Conservation (phyloP, 768 basidiomycete species). For the Trametopsis cervina region DNA sequence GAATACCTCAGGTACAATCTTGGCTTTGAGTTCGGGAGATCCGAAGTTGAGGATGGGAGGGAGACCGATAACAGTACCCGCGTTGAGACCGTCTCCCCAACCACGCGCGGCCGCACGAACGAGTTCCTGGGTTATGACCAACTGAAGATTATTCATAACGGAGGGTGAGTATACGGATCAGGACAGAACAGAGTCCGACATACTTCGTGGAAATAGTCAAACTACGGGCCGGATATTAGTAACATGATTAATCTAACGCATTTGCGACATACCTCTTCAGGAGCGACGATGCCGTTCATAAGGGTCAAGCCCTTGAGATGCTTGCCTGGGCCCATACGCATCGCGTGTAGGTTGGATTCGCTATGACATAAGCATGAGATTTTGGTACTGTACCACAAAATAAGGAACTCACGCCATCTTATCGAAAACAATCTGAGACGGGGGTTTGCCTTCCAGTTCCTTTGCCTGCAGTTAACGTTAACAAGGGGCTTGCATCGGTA, state of each 20-base stretch:
- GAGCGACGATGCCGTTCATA: constrained; percentile 67
- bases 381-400: neutral
- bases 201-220: constrained; percentile 88
- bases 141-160: constrained; percentile 11
- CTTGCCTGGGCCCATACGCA: constrained; percentile 89
- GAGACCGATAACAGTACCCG: constrained; percentile 76
- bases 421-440: constrained; percentile 70
- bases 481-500: neutral
- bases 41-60: constrained; percentile 86
- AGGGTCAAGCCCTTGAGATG: constrained; percentile 76
- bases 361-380: constrained; percentile 27
- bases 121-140: constrained; percentile 27
- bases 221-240: constrained; percentile 24
- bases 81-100: constrained; percentile 74
- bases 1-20: constrained; percentile 61
- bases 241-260: neutral
- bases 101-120: constrained; percentile 61
- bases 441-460: constrained; percentile 87
- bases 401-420: constrained; percentile 60
- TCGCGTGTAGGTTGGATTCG: constrained; percentile 72
- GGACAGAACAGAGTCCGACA: neutral
- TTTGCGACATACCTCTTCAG: constrained; percentile 44
- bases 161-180: neutral
- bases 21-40: constrained; percentile 48
- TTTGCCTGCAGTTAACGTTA: constrained; percentile 31